Evolutionary conservation across 2,329 filamentous ascomycete genomes (phyloP).

Genomic region (Epichloe festucae): DNA sequence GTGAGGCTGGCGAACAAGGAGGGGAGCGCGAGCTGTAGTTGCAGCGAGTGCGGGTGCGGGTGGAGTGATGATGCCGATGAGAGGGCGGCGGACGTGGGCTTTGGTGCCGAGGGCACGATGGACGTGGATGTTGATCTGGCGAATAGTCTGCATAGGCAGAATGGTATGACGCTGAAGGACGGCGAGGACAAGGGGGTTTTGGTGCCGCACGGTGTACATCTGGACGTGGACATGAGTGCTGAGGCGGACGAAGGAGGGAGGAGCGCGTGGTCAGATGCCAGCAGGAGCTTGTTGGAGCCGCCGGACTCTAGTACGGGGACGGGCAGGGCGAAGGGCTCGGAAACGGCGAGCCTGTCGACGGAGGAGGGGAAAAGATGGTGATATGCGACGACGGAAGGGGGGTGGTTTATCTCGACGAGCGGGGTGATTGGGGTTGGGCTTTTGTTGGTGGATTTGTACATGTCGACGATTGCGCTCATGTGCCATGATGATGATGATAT

Average conservation of each 20-base stretch:
- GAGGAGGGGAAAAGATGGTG: constrained; percentile 12
- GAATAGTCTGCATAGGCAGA: constrained; percentile 5
- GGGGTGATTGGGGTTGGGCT: too few species aligned
- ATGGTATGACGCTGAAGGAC: background rate
- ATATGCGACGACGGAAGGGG: too few species aligned
- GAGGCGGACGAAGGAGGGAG: constrained; percentile 13
- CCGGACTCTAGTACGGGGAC: constrained; percentile 23
- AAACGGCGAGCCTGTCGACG: constrained; percentile 25
- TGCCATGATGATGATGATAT: background rate
- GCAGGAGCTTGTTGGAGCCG: constrained; percentile 23
- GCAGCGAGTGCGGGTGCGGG: constrained; percentile 23
- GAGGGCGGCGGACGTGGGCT: constrained; percentile 1
- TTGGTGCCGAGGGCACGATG: constrained; percentile 10
- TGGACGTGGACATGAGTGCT: constrained; percentile 11
- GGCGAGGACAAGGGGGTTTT: constrained; percentile 6
- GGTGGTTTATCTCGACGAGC: too few species aligned
- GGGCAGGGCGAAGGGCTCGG: constrained; percentile 20
- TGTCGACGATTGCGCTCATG: background rate
- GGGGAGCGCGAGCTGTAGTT: constrained; percentile 21
- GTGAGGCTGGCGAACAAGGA: constrained; percentile 37
- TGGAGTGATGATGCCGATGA: constrained; percentile 10
- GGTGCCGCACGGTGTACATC: constrained; percentile 6
- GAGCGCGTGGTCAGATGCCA: constrained; percentile 23
- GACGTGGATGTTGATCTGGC: constrained; percentile 8
- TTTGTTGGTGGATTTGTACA: too few species aligned